Conservation (phyloP, 2,329 filamentous ascomycete species). For the Thyridium curvatum region DNA sequence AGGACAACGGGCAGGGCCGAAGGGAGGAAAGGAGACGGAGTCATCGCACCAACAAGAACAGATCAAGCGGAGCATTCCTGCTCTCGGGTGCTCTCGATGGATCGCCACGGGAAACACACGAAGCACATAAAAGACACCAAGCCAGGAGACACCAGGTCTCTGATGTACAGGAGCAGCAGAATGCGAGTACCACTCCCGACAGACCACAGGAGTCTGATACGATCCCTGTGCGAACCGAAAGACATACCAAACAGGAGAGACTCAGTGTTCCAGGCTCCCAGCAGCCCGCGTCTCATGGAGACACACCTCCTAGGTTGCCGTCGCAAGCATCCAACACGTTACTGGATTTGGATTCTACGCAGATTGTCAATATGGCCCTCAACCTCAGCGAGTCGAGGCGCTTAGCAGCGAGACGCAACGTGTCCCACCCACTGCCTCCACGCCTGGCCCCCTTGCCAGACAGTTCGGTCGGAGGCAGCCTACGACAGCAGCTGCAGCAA, state of each 20-base stretch:
- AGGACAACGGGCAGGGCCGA: conserved; percentile 1
- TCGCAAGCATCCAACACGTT: conserved; percentile 16
- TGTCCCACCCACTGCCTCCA: conserved; percentile 43
- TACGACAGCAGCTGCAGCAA: conserved; percentile 66
- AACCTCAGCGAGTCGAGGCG: conserved; percentile 78
- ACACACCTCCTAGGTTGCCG: conserved; percentile 15
- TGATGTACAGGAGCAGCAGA: too few relatives aligned
- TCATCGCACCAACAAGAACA: conserved; percentile 30
- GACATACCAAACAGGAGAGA: conserved; percentile 9
- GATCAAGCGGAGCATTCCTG: conserved; percentile 44
- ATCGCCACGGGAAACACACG: background rate
- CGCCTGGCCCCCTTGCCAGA: conserved; percentile 46
- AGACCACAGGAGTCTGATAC: background rate
- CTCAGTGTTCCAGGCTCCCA: background rate
- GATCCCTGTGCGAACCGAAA: too few relatives aligned
- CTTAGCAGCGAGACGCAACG: conserved; percentile 53
- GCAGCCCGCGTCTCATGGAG: conserved; percentile 16
- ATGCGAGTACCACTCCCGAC: background rate
- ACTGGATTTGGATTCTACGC: conserved; percentile 70
- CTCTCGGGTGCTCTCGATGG: conserved; percentile 34
- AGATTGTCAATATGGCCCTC: conserved; percentile 90
- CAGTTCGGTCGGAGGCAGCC: conserved; percentile 47
- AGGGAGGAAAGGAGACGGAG: conserved; percentile 3
- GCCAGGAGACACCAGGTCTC: conserved; percentile 4
- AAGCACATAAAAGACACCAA: too few relatives aligned